phyloP scores from a whole-genome alignment of 106 monocot species.

The Vanilla planifolia region DNA sequence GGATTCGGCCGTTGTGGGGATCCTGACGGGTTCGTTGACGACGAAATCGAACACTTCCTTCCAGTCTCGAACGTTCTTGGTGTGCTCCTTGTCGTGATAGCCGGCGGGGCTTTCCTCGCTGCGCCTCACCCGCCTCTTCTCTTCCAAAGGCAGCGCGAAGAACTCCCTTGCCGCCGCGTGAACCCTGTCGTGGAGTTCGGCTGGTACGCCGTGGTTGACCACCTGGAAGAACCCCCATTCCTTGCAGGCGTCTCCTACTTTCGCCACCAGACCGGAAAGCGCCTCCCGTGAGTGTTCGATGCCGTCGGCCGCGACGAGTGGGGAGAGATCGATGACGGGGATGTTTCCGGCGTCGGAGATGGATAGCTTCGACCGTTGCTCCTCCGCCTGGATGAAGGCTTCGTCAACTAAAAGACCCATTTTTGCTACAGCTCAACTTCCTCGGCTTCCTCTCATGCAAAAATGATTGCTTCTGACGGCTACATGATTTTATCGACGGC shows the following conservation, averaged over 20 bases:
- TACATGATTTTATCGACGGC: too few relatives aligned
- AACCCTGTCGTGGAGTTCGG: conserved; percentile 16
- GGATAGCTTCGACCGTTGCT: conserved; percentile 52
- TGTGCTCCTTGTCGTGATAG: conserved; percentile 47
- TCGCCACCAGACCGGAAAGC: conserved; percentile 15
- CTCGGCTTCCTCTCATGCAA: too few relatives aligned
- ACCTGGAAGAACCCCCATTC: conserved; percentile 85
- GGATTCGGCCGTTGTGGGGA: not conserved
- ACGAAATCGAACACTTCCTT: conserved; percentile 56
- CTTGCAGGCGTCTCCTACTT: conserved; percentile 42
- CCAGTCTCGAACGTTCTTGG: conserved; percentile 67
- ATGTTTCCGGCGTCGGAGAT: conserved; percentile 35
- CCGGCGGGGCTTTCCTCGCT: conserved; percentile 44
- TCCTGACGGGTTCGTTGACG: conserved; percentile 4
- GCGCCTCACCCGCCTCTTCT: conserved; percentile 42
- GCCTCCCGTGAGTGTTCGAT: not conserved
- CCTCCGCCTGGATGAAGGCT: conserved; percentile 50
- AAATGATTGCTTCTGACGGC: too few relatives aligned
- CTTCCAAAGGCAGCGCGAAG: conserved; percentile 44
- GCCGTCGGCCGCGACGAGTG: conserved; percentile 8
- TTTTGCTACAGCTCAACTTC: too few relatives aligned
- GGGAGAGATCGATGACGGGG: conserved; percentile 41
- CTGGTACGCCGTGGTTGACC: conserved; percentile 53
- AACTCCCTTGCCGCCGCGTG: conserved; percentile 32
- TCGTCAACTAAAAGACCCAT: not conserved